Evolutionary conservation across 1,284 basidiomycete genomes (phyloP), one percentile per base, ranked within the genome.

Genomic region (Sparassis latifolia): DNA sequence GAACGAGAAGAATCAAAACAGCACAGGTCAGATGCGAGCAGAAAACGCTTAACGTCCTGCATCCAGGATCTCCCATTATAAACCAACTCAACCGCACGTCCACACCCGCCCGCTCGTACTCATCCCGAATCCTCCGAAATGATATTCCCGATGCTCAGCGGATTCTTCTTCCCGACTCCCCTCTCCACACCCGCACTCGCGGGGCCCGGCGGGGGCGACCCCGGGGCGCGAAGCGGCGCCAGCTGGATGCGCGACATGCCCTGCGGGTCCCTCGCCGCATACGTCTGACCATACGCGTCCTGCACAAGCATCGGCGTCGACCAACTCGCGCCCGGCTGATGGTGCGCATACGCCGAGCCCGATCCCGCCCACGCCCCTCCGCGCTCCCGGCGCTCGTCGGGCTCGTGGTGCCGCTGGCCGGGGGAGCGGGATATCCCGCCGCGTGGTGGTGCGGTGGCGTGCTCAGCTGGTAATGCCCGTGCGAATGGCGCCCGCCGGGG

Each of bases 111-210:
- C 41, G 7, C 33, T 20, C 5, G 29, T 6, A 10, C 49, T 44
- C 37, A 60, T 32, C 48, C 48, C 37, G 58, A 56, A 42, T 78
- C 75, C 47, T 77, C 80, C 44, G 80, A 78, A 53, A 86, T 82
- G 55, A 88, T 87, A 60, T 78, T 86, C 56, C 83, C 81, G 55
- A 88, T 87, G 58, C 81, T 85, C 71, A 87, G 62, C 56, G 77
- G 78, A 56, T 84, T 86, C 68, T 62, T 65, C 56, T 70, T 68
- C 62, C 58, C 51, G 57, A 28, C 38, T 7, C 10, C 28, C 44
- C 10, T 41, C 62, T 56, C 43, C 58, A 62, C 28, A 57, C 64
- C 43, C 60, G 61, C 44, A 59, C 62, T 45, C 49, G 56, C 52
- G 43, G 49, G 33, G 68, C 67, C 56, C 45, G 65, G 62, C 27